These are phyloP conservation scores for Tilletia indica DNA, from an alignment of 1,284 basidiomycete species.

Conservation along the genomic window DNA sequence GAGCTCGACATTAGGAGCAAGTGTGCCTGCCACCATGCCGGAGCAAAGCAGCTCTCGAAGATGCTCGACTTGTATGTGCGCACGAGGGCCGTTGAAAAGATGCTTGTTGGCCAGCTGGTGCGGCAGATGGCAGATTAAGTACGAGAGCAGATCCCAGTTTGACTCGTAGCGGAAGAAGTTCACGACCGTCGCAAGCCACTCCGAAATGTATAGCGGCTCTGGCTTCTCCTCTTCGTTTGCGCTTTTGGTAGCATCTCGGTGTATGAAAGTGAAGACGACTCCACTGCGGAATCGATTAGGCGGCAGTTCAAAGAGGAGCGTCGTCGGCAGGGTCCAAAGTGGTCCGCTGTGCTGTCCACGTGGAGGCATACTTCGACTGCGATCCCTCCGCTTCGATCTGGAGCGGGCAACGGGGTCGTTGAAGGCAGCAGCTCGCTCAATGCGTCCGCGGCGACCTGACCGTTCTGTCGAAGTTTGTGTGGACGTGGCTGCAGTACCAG, in stretches of 20 bases:
- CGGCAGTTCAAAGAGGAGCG: constrained; percentile 66
- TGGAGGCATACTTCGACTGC: constrained; percentile 57
- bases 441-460: not conserved
- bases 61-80: constrained; percentile 66
- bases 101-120: constrained; percentile 92
- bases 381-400: constrained; percentile 57
- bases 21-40: constrained; percentile 64
- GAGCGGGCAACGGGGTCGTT: constrained; percentile 9
- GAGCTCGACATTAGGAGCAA: constrained; percentile 65
- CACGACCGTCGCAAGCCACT: constrained; percentile 70
- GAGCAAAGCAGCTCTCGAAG: constrained; percentile 72
- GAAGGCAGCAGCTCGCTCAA: not conserved
- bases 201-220: constrained; percentile 76
- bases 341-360: constrained; percentile 16
- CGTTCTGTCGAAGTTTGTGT: constrained; percentile 4
- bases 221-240: constrained; percentile 56
- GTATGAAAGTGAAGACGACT: constrained; percentile 57
- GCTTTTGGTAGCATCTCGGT: constrained; percentile 58
- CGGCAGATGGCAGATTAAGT: constrained; percentile 85
- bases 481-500: constrained; percentile 52
- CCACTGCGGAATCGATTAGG: constrained; percentile 60
- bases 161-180: constrained; percentile 72
- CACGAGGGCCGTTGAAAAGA: constrained; percentile 85
- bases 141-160: constrained; percentile 93
- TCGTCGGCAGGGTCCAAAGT: constrained; percentile 79